Evolutionary conservation across 1,139 yeast species (phyloP).

Genomic region (Suhomyces atakaporum): DNA sequence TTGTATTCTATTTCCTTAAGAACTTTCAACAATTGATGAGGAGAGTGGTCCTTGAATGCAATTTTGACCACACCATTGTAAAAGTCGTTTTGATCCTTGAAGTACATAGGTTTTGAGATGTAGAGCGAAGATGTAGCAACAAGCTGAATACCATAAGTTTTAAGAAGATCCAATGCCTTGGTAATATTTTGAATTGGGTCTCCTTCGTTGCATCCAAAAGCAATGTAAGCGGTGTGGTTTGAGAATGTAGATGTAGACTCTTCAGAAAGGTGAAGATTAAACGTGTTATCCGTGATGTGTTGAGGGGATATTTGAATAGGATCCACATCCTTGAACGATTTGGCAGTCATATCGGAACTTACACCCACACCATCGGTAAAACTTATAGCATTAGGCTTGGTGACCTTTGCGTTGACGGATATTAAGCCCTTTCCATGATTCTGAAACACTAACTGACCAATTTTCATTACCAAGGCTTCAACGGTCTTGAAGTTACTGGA

Average conservation of each 20-base stretch:
- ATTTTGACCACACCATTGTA: constrained; percentile 79
- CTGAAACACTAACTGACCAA: constrained; percentile 63
- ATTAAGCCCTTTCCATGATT: constrained; percentile 31
- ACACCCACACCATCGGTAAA: constrained; percentile 92
- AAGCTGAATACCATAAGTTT: constrained; percentile 47
- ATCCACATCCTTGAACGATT: constrained; percentile 31
- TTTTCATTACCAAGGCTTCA: constrained; percentile 81
- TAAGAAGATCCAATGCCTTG: constrained; percentile 55
- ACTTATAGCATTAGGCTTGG: constrained; percentile 86
- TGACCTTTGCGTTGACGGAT: constrained; percentile 57
- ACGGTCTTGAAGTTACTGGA: constrained; percentile 82
- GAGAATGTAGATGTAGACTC: constrained; percentile 16
- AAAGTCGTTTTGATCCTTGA: constrained; percentile 75
- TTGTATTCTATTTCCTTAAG: constrained; percentile 79
- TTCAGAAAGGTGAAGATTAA: constrained; percentile 18
- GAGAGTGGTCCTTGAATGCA: constrained; percentile 50
- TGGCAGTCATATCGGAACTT: constrained; percentile 53
- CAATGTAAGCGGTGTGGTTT: constrained; percentile 65
- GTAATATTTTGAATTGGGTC: constrained; percentile 63
- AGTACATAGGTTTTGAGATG: constrained; percentile 92
- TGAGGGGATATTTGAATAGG: constrained; percentile 20
- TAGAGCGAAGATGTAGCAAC: constrained; percentile 73
- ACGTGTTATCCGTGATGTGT: constrained; percentile 2
- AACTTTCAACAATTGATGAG: constrained; percentile 59
- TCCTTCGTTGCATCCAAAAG: constrained; percentile 90